Base-by-base conservation (phyloP, 257 asterid species). In the Nyctanthes arbortristis region DNA sequence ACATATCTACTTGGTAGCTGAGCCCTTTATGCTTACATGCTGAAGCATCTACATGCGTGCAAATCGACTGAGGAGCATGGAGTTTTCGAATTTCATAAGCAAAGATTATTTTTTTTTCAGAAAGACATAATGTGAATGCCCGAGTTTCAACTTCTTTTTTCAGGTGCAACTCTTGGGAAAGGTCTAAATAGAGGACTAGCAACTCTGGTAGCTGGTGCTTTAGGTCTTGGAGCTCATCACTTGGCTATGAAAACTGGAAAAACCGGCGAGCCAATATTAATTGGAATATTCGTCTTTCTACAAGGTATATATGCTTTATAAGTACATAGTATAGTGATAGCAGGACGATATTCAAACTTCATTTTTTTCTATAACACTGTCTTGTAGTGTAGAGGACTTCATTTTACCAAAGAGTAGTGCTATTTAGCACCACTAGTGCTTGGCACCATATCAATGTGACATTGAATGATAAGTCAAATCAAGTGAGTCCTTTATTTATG, bases 91-190 rank as follows among this genome's bases (percentile, higher is more conserved):
- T n/a, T n/a, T n/a, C n/a, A n/a, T n/a, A n/a, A n/a, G n/a, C n/a
- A n/a, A n/a, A 43, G 18, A 39, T n/a, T 10, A 9, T 39, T 35
- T 39, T 39, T 39, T 39, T 2, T 39, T 39, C 31, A 16, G 2
- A 39, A 39, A 39, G 47, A 6, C 14, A 39, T 39, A 39, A 39
- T 39, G 47, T 39, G 47, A 39, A 39, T 1, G 47, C 47, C 13
- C 30, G 27, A 13, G 36, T 14, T 2, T 32, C 39, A 33, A 32
- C 18, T 12, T 11, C 7, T 9, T n/a, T 3, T 4, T 0, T 63
- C 61, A 90, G 97, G 97, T 20, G 93, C 93, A 18, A 90, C 97
- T 20, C 84, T 90, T 25, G 93, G 90, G 16, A 90, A 88, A 80
- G 93, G 93, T 8, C 36, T 90, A 11, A 90, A 90, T 65, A 82